Base-by-base conservation (phyloP, 805 yeast species). In the Wickerhamiella occidentalis region DNA sequence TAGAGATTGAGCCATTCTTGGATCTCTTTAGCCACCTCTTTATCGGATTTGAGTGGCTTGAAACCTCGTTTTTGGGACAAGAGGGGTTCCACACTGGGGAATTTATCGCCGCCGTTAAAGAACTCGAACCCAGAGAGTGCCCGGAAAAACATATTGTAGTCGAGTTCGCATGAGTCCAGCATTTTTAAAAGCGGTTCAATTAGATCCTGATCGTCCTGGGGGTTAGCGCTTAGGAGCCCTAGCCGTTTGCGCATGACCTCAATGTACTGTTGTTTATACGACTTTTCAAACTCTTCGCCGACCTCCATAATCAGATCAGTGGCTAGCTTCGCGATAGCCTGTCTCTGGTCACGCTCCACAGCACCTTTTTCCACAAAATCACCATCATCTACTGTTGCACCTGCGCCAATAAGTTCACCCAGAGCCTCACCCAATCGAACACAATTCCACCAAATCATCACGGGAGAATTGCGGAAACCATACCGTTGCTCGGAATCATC, bases 391-490 rank as follows among this genome's bases (percentile, higher is more conserved):
- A 76, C 61, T 13, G 69, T 68, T 1, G 74, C 68, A 0, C 83
- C 86, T 3, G 82, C 80, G 9, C 95, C 96, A 30, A 88, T 68
- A 19, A 88, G 69, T 59, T 84, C 87, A 0, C 86, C 88, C 53
- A 92, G 62, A 47, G 81, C 78, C 61, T 92, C 95, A 2, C 90
- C 96, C 18, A 88, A 69, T 54, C 90, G 75, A 1, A 84, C 77
- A 61, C 90, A 69, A 63, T 90, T 92, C 94, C 95, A 90, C 94
- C 95, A 86, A 41, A 90, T 79, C 0, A 88, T 77, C 22, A 80
- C 74, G 0, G 97, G 96, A 9, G 85, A 81, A 59, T 84, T 86
- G n/a, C 74, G 73, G 66, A 82, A 88, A 6, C 86, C 77, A 62
- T 92, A 90, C 41, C 96, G 70, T 15, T 69, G 62, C 45, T 69